These are phyloP conservation scores for Lithocarpus polystachyus DNA, from an alignment of 306 rosid genomes.

Conservation along the genomic window DNA sequence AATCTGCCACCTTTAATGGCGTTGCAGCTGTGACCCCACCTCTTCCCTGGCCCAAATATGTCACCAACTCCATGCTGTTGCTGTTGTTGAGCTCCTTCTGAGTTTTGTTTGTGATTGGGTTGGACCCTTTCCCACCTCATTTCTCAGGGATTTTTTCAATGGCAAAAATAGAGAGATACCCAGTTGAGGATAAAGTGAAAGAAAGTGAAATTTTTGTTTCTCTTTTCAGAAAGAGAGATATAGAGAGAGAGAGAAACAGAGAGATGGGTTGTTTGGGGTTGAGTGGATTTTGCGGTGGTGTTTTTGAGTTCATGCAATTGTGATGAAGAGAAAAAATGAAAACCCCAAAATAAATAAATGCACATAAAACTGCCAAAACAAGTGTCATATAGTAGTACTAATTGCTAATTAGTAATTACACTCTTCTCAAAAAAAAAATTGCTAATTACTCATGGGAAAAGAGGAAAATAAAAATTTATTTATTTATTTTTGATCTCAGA, in stretches of 20 bases:
- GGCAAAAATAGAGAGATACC: background rate
- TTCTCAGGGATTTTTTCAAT: conserved; percentile 32
- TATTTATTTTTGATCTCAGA: background rate
- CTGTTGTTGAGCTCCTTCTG: conserved; percentile 25
- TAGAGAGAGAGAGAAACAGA: conserved; percentile 1
- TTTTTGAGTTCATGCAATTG: conserved; percentile 32
- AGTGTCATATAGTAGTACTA: background rate
- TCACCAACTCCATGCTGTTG: conserved; percentile 17
- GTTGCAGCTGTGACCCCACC: conserved; percentile 99
- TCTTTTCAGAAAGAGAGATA: background rate
- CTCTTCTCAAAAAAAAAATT: too few relatives aligned
- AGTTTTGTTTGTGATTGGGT: conserved; percentile 42
- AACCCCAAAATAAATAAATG: background rate
- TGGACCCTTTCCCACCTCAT: conserved; percentile 96
- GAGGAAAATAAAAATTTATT: background rate
- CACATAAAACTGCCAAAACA: background rate
- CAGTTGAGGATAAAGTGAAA: conserved; percentile 30
- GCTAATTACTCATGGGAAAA: background rate
- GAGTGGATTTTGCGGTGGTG: conserved; percentile 28
- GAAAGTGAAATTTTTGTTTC: background rate
- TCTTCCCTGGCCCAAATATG: conserved; percentile 78
- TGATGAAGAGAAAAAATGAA: background rate
- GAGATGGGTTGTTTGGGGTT: conserved; percentile 8
- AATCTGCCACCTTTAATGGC: conserved; percentile 86
- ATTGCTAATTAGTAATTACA: too few relatives aligned